Conservation (phyloP, 164 flowering plant genomes). For the Cinnamomum micranthum region DNA sequence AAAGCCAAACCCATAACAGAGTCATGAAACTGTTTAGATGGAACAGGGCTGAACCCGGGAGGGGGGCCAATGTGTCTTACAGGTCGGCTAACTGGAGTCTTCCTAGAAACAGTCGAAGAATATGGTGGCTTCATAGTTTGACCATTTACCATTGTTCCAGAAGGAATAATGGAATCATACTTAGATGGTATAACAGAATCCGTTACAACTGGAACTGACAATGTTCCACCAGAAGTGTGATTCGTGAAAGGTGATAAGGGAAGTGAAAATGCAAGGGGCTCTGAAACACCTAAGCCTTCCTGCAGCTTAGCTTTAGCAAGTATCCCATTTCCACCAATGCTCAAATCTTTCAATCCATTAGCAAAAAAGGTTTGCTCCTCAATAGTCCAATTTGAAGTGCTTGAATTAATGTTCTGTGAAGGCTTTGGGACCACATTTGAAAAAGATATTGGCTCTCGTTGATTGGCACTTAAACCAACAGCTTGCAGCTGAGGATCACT, state of each 20-base stretch:
- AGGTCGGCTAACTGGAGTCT: conserved; percentile 79
- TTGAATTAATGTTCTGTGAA: conserved; percentile 32
- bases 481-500: conserved; percentile 26
- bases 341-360: conserved; percentile 45
- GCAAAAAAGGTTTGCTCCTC: conserved; percentile 43
- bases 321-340: conserved; percentile 48
- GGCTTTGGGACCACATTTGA: conserved; percentile 27
- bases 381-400: conserved; percentile 39
- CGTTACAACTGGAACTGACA: conserved; percentile 21
- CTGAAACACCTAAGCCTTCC: conserved; percentile 25
- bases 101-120: conserved; percentile 29
- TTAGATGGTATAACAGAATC: conserved; percentile 45
- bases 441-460: conserved; percentile 29
- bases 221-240: conserved; percentile 17
- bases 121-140: conserved; percentile 25
- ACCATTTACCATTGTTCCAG: conserved; percentile 29
- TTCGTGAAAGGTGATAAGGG: conserved; percentile 36
- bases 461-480: conserved; percentile 16
- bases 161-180: conserved; percentile 34
- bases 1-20: conserved; percentile 23
- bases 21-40: conserved; percentile 41
- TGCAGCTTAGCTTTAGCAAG: conserved; percentile 27
- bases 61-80: conserved; percentile 88
- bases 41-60: conserved; percentile 69
- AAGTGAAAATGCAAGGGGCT: conserved; percentile 26